A percentile compares a stretch with the other conserved stretches of the same genome.
These are phyloP conservation scores for Zanthoxylum bungeanum DNA, from an alignment of 345 rosid species.

Conservation along the genomic window DNA sequence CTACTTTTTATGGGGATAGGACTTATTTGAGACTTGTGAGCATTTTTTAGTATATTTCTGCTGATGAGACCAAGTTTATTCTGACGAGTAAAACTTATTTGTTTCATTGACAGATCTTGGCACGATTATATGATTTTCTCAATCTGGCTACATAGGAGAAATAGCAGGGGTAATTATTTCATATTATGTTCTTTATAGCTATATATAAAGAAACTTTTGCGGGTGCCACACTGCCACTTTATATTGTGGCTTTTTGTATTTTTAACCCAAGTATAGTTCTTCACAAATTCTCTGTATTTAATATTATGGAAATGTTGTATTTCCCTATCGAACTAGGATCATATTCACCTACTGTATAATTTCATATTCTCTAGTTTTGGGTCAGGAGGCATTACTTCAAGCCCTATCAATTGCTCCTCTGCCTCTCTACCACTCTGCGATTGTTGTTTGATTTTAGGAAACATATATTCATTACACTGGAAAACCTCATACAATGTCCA, in stretches of 20 bases:
- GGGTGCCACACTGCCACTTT: slow-evolving; percentile 8
- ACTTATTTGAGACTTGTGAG: background rate
- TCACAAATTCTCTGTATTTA: no score
- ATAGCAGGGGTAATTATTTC: background rate
- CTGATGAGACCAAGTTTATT: no score
- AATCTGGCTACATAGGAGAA: background rate
- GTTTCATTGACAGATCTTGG: slow-evolving; percentile 1
- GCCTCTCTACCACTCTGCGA: no score
- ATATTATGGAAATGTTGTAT: no score
- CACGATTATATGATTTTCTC: background rate
- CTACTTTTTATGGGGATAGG: background rate
- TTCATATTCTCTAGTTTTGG: background rate
- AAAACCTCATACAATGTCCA: background rate
- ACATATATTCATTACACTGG: no score
- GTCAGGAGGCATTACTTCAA: background rate
- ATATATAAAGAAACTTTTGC: background rate
- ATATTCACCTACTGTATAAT: no score
- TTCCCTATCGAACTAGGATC: no score
- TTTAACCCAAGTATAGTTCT: background rate
- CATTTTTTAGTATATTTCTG: background rate
- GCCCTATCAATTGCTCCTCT: background rate
- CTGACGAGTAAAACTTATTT: background rate
- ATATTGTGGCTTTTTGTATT: background rate
- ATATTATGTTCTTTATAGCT: background rate
- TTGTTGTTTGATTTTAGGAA: no score